Evolutionary conservation across 495 filamentous ascomycete genomes (phyloP), one percentile per base, ranked within the genome.

Genomic region (Aspergillus biplanus): DNA sequence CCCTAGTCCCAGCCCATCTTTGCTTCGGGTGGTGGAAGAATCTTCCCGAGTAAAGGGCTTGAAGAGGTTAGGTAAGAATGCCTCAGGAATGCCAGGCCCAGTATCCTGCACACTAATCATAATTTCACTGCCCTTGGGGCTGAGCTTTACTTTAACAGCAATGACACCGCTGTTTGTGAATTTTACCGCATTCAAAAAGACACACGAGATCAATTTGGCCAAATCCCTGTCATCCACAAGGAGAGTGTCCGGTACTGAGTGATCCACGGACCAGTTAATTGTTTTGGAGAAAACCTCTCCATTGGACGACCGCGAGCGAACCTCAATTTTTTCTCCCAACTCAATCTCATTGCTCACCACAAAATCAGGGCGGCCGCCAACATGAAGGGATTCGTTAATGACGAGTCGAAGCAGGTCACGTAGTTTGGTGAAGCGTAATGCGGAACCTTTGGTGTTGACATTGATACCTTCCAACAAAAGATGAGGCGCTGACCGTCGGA

Each of bases 151-250:
- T 37, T 69, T 81, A 5, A 93, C 71, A 1, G 76, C 81, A 55
- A 93, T 89, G n/a, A 74, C 79, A 21, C 90, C 90, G 57, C 78
- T 80, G 62, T 90, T 87, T 0, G 91, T 92, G 67, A 92, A 93
- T 70, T 93, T 93, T 58, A 93, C 83, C 5, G 90, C 91, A 71
- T 93, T 93, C 33, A 91, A 76, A 59, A 92, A 85, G 15, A 93
- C 83, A 61, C 89, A 90, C 8, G 89, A 90, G 3, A 92, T 83
- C 60, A 90, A 70, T 68, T 92, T 92, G 11, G 86, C 84, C n/a
- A 93, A 70, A 62, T 91, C 87, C 59, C 87, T 83, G 67, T 90
- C 86, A 72, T 91, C 89, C 57, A 88, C 83, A 46, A 89, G 80
- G 55, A 92, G 80, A 4, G 82, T 85, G 27, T 88, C 85, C 1